These are phyloP conservation scores for Quercus alba DNA, from an alignment of 306 rosid species.

Conservation along the genomic window DNA sequence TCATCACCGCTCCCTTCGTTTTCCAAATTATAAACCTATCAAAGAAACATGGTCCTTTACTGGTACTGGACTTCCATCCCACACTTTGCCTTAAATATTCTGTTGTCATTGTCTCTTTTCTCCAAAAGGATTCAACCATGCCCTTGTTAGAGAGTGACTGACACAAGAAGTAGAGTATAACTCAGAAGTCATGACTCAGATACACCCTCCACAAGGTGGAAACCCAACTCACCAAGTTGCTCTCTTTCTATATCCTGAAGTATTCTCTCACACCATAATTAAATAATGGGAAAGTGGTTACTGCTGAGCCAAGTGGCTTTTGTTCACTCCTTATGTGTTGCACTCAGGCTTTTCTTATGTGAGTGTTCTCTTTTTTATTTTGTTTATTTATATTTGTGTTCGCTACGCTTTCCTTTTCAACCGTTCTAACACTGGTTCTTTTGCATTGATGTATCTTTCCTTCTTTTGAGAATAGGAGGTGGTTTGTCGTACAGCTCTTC, in stretches of 20 bases:
- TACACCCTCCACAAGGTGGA: conserved; percentile 16
- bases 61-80: too few relatives aligned
- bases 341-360: neutral
- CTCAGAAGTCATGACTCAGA: neutral
- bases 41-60: neutral
- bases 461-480: neutral
- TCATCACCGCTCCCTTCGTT: neutral
- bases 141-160: neutral
- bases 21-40: neutral
- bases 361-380: neutral
- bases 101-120: conserved; percentile 12
- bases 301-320: neutral
- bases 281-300: neutral
- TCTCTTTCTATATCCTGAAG: conserved; percentile 5
- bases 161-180: neutral
- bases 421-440: neutral
- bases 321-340: conserved; percentile 5
- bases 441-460: neutral
- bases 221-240: conserved; percentile 12
- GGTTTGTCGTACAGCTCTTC: neutral
- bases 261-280: conserved; percentile 5
- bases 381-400: neutral
- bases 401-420: neutral
- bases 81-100: neutral
- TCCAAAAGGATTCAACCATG: neutral